Conservation (phyloP, 768 basidiomycete species). For the Ephemerocybe angulata region DNA sequence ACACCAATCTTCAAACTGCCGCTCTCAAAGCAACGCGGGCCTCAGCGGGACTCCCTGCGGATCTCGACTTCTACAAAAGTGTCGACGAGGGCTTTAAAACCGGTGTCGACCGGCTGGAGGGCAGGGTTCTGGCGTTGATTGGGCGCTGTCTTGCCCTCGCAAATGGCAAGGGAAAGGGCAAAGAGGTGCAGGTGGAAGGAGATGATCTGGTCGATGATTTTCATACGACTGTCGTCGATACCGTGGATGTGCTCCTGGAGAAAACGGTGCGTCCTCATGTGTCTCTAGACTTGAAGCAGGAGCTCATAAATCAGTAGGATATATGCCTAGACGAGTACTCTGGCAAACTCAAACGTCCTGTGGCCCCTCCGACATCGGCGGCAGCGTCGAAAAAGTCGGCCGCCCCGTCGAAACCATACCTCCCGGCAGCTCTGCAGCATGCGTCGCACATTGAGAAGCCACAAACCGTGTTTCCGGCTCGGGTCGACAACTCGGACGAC, state of each 20-base stretch:
- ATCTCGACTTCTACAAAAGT: slow-evolving; percentile 87
- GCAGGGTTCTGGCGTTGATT: slow-evolving; percentile 60
- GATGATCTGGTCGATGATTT: slow-evolving; percentile 88
- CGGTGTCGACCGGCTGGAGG: slow-evolving; percentile 67
- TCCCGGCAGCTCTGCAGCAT: slow-evolving; percentile 66
- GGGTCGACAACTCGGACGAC: slow-evolving; percentile 50
- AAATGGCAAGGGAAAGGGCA: slow-evolving; percentile 44
- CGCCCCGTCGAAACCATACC: slow-evolving; percentile 33
- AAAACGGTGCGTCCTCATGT: slow-evolving; percentile 54
- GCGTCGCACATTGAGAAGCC: slow-evolving; percentile 78
- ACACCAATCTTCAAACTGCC: slow-evolving; percentile 52
- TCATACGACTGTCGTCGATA: slow-evolving; percentile 71
- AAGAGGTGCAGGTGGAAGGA: slow-evolving; percentile 53
- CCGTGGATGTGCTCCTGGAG: slow-evolving; percentile 83
- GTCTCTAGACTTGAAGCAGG: not conserved
- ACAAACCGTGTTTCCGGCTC: slow-evolving; percentile 66
- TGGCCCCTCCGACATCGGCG: slow-evolving; percentile 27
- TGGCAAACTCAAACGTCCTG: slow-evolving; percentile 65
- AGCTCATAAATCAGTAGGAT: slow-evolving; percentile 48
- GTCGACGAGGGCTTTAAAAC: slow-evolving; percentile 68
- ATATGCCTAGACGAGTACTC: slow-evolving; percentile 75
- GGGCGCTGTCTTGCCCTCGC: slow-evolving; percentile 45
- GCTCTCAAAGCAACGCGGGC: slow-evolving; percentile 63
- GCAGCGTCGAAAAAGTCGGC: slow-evolving; percentile 29
- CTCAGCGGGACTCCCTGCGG: slow-evolving; percentile 60